A percentile compares a stretch with the other conserved stretches of the same genome.
Evolutionary conservation across 371 early-diverging fungal genomes (phyloP).

Genomic region (Mucor sp.): DNA sequence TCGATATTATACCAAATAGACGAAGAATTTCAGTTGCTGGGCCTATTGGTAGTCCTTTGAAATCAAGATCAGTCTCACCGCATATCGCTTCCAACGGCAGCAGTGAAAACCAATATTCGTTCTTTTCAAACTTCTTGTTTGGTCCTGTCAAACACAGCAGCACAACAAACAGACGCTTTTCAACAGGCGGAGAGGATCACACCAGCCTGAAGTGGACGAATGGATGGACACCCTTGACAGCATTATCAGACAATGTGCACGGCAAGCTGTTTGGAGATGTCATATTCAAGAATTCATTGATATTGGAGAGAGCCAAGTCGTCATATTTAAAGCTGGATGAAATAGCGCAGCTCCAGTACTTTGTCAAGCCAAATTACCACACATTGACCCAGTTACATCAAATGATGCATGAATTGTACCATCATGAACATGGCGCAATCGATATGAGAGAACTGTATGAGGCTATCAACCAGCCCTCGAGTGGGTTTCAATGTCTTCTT

Average conservation of each 20-base stretch:
- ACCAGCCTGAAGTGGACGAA: conserved; percentile 14
- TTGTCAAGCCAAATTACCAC: conserved; percentile 26
- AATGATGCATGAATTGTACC: conserved; percentile 34
- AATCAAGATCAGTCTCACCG: neutral
- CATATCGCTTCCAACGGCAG: conserved; percentile 1
- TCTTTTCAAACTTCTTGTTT: conserved; percentile 43
- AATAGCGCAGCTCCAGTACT: conserved; percentile 26
- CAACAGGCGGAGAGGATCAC: neutral
- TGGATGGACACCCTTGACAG: conserved; percentile 43
- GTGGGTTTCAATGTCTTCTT: conserved; percentile 37
- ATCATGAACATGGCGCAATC: conserved; percentile 23
- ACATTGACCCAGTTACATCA: conserved; percentile 34
- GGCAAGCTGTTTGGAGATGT: conserved; percentile 43
- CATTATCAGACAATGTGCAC: conserved; percentile 40
- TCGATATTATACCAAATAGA: neutral
- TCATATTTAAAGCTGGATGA: conserved; percentile 41
- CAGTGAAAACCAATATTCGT: conserved; percentile 22
- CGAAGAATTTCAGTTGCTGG: conserved; percentile 25
- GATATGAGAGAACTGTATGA: conserved; percentile 41
- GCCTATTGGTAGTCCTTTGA: conserved; percentile 29
- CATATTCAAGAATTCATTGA: conserved; percentile 26
- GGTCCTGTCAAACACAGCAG: conserved; percentile 14
- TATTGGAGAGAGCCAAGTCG: conserved; percentile 33
- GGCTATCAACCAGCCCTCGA: conserved; percentile 17
- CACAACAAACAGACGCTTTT: conserved; percentile 1